phyloP scores from a whole-genome alignment of 2,329 filamentous ascomycete genomes.

The Fusarium nanum region DNA sequence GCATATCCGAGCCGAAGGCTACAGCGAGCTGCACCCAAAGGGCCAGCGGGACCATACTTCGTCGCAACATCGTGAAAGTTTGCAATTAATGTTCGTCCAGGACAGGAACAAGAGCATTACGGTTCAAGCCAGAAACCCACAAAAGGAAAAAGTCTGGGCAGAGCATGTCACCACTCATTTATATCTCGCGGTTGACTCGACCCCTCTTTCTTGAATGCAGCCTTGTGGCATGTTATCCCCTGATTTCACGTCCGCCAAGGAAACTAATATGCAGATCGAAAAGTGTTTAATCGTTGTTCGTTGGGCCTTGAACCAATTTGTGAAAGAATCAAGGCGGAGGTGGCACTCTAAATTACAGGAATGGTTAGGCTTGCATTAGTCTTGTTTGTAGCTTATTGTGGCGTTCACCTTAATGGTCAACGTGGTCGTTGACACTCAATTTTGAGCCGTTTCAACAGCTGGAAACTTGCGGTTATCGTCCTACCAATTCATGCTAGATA shows the following conservation, averaged over 20 bases:
- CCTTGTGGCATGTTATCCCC: background rate
- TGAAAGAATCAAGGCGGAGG: background rate
- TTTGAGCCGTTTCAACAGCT: too few relatives aligned
- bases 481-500: too few relatives aligned
- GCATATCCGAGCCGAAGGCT: background rate
- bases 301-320: too few relatives aligned
- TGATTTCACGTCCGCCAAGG: constrained; percentile 4
- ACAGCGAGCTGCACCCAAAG: background rate
- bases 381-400: background rate
- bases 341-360: background rate
- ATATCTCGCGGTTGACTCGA: background rate
- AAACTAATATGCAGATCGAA: background rate
- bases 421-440: too few relatives aligned
- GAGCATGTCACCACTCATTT: background rate
- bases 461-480: too few relatives aligned
- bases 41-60: background rate
- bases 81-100: background rate
- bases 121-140: background rate
- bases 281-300: background rate
- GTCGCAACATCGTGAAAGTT: background rate
- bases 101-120: background rate
- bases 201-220: constrained; percentile 4
- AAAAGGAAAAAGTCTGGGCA: background rate
- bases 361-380: constrained; percentile 14
- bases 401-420: background rate